Conservation (phyloP, 331 rosid genomes). For the Saraca asoca region DNA sequence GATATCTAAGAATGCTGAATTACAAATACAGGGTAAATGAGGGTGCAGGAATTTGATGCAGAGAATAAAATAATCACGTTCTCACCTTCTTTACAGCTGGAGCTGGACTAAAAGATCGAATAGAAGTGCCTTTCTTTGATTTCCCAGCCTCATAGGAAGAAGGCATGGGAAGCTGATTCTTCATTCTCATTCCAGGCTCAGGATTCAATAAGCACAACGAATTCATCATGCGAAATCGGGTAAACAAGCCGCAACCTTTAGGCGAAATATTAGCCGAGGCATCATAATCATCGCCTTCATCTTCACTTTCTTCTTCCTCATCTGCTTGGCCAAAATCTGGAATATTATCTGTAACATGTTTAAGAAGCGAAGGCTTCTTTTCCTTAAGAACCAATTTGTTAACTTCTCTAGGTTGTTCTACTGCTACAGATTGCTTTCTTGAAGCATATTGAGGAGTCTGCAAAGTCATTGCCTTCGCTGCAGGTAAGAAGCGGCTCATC, state of each 20-base stretch:
- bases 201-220: slow-evolving; percentile 62
- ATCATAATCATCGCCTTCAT: slow-evolving; percentile 37
- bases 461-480: slow-evolving; percentile 95
- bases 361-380: slow-evolving; percentile 42
- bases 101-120: slow-evolving; percentile 58
- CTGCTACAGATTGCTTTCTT: slow-evolving; percentile 58
- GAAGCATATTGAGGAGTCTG: slow-evolving; percentile 67
- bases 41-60: slow-evolving; percentile 18
- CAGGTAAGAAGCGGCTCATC: slow-evolving; percentile 95
- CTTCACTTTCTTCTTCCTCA: slow-evolving; percentile 61
- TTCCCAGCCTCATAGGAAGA: slow-evolving; percentile 38
- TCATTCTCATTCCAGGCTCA: slow-evolving; percentile 58
- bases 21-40: slow-evolving; percentile 6
- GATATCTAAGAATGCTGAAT: background rate
- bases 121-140: slow-evolving; percentile 47
- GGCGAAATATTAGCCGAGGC: slow-evolving; percentile 49
- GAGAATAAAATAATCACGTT: slow-evolving; percentile 21
- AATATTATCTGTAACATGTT: slow-evolving; percentile 43
- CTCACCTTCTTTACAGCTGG: slow-evolving; percentile 69
- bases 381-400: slow-evolving; percentile 50
- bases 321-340: slow-evolving; percentile 43
- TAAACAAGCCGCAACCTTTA: slow-evolving; percentile 81
- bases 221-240: slow-evolving; percentile 55
- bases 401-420: slow-evolving; percentile 58
- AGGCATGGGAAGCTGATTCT: slow-evolving; percentile 41